Base-by-base conservation (phyloP, 225 moss, liverwort and hornwort genomes). In the Marchantia polymorpha region DNA sequence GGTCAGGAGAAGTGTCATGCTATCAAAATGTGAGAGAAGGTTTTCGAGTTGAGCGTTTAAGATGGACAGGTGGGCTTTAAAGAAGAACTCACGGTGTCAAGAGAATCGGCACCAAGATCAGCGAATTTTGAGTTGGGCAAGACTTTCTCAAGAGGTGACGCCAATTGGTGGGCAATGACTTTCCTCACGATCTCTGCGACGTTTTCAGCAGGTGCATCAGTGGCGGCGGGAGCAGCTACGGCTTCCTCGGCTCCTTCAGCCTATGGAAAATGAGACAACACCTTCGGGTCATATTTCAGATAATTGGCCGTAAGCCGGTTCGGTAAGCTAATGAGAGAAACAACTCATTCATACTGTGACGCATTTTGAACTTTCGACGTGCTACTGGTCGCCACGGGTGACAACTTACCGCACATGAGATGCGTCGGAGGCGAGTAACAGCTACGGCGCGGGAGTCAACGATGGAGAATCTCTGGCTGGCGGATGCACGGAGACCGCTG, bases 51-150 rank as follows among this genome's bases (percentile, higher is more conserved):
- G 50, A 39, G 11, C 3, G n/a, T 67, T 67, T 12, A 7, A 67
- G 0, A 67, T 39, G 39, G 39, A 39, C 5, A 39, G 39, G 39
- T 2, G 39, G 39, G 39, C 39, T 39, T 39, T 39, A 2, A 39
- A 39, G 31, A 8, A 17, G 67, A 25, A 48, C 73, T 73, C 29
- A 73, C 73, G 29, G 73, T 73, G 25, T 73, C 73, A 17, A 73
- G 73, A 4, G 73, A 73, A 27, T 73, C 73, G 53, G 73, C 73
- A 23, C 73, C 73, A 12, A 73, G 73, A 73, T 73, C 73, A 26
- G 54, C 52, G 19, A 73, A 73, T 17, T 55, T 52, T 16, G 73
- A 52, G 23, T 73, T 52, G 22, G 73, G 73, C 49, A 73, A 52
- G 12, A 73, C 73, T 73, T 73, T 73, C 14, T 73, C 73, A 16